Base-by-base conservation (phyloP, 2,329 filamentous ascomycete species). In the Metarhizium humberi region DNA sequence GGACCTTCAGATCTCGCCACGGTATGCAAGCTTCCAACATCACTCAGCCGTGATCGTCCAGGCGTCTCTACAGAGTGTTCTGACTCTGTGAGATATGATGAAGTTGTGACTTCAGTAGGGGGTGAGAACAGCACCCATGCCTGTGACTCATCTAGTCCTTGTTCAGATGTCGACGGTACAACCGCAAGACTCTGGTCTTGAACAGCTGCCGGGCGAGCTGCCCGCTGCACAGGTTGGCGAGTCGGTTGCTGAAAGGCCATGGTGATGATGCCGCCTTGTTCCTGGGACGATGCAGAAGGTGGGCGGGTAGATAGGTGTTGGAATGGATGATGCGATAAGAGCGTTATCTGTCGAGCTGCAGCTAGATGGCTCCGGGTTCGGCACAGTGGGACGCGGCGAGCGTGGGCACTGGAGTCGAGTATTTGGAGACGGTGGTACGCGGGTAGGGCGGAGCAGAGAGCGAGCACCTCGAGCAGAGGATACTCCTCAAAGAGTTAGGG, bases 41-140 rank as follows among this genome's bases (percentile, higher is more conserved):
- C 90, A 69, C 89, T 95, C 54, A 87, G 75, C 58, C 82, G 84
- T 43, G 89, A 94, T 59, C 83, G 80, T 42, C 86, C 88, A 32
- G 84, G 69, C 67, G 87, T 75, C 71, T 81, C 61, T 75, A 92
- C 67, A 71, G 84, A 74, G 74, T 80, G 65, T 70, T 88, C 69
- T 69, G 84, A 83, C 42, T 88, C 84, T 48, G 85, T 89, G 53
- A 85, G 79, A 58, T 87, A 85, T 5, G 84, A 84, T 11, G 79
- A 79, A 20, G 87, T 86, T 3, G 78, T 80, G 50, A 72, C 73
- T 38, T 85, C 80, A 59, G 85, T 84, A 8, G 79, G 78, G 2
- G 90, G 90, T 7, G 91, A 89, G 76, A 99, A 99, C 60, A 99
- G 83, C 54, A 97, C 87, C 94, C 94, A 99, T 80, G 95, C 92